phyloP scores from a whole-genome alignment of 2,329 filamentous ascomycete species.

The Claviceps maximensis region DNA sequence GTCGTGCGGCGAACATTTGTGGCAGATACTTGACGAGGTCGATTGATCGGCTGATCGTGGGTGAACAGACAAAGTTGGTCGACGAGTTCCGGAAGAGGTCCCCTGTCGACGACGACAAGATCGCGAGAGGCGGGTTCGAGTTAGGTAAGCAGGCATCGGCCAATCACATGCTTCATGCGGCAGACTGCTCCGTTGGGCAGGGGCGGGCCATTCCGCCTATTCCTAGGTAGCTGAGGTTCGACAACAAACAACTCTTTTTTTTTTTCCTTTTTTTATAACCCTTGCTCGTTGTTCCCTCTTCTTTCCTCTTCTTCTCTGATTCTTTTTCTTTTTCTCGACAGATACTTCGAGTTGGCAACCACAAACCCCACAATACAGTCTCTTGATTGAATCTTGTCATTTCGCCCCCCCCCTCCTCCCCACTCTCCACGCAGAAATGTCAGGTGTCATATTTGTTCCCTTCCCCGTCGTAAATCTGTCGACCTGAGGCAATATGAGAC shows the following conservation, averaged over 20 bases:
- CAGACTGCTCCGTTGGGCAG: no score
- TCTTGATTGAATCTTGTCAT: not conserved
- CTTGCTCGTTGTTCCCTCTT: not conserved
- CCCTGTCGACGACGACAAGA: constrained; percentile 13
- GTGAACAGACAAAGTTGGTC: constrained; percentile 9
- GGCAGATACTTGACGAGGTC: constrained; percentile 2
- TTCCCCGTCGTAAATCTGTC: not conserved
- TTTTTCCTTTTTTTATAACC: not conserved
- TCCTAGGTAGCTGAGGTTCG: no score
- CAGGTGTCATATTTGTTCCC: not conserved
- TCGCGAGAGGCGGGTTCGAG: constrained; percentile 5
- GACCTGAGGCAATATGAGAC: not conserved
- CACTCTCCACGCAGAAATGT: not conserved
- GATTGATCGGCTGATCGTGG: no score
- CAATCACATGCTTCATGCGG: constrained; percentile 10
- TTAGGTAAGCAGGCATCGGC: constrained; percentile 17
- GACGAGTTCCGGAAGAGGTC: not conserved
- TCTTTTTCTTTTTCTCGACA: not conserved
- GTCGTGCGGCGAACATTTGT: constrained; percentile 31
- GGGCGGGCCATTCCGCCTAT: no score
- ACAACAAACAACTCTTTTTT: not conserved
- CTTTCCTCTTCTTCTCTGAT: not conserved
- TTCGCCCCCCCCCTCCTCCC: not conserved
- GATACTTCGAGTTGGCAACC: not conserved
- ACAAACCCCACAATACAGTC: not conserved